A percentile compares a stretch with the other conserved stretches of the same genome.
These are phyloP conservation scores for Saccharomyces hybrid DNA, from an alignment of 1,139 yeast species.

Conservation along the genomic window DNA sequence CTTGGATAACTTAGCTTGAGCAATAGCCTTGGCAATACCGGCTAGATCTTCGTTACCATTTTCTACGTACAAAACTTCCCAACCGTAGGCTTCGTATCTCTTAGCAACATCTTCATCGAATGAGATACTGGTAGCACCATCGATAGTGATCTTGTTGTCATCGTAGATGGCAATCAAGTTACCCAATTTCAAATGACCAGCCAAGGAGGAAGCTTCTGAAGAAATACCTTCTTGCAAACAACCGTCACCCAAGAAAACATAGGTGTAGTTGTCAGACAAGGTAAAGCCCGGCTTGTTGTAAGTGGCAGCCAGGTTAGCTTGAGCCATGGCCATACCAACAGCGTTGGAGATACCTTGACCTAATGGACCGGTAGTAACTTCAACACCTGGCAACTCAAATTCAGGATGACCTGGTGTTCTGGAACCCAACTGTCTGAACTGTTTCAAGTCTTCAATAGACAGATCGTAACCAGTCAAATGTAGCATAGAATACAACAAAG, in stretches of 20 bases:
- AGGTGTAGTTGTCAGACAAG: conserved; percentile 68
- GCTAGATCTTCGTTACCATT: conserved; percentile 77
- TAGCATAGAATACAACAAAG: conserved; percentile 76
- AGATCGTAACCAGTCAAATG: conserved; percentile 81
- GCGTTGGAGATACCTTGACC: conserved; percentile 98
- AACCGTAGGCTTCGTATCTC: conserved; percentile 89
- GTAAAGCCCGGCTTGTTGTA: conserved; percentile 82
- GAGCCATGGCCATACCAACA: conserved; percentile 95
- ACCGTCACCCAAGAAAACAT: conserved; percentile 89
- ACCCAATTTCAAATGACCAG: conserved; percentile 93
- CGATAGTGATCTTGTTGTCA: conserved; percentile 95
- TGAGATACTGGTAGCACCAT: conserved; percentile 84
- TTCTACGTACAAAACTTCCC: conserved; percentile 76
- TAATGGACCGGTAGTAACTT: conserved; percentile 97
- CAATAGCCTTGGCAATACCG: conserved; percentile 68
- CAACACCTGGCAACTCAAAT: conserved; percentile 74
- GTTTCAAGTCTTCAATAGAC: conserved; percentile 78
- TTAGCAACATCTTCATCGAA: conserved; percentile 89
- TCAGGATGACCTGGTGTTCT: conserved; percentile 98
- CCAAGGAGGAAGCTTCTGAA: conserved; percentile 87
- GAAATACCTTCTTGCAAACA: conserved; percentile 98
- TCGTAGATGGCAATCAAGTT: conserved; percentile 95
- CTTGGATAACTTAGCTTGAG: conserved; percentile 51
- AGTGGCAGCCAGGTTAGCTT: conserved; percentile 83
- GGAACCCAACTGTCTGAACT: conserved; percentile 85